Evolutionary conservation across 345 rosid genomes (phyloP).

Genomic region (Aquilaria yunnanensis): DNA sequence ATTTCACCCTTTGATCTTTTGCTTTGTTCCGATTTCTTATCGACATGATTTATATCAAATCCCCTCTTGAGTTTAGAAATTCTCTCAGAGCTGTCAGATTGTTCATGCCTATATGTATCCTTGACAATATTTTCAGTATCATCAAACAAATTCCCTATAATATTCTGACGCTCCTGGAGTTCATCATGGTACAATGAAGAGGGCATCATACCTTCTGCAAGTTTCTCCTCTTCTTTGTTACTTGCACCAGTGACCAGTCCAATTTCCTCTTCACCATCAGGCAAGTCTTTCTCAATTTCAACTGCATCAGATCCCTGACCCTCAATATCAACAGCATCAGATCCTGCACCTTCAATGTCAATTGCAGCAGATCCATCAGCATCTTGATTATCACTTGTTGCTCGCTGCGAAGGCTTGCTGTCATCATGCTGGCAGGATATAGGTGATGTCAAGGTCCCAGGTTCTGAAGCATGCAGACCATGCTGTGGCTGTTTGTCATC

Average conservation of each 20-base stretch:
- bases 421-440: conserved; percentile 21
- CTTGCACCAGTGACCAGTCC: conserved; percentile 28
- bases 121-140: conserved; percentile 40
- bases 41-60: conserved; percentile 31
- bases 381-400: conserved; percentile 36
- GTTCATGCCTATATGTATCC: conserved; percentile 41
- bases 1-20: conserved; percentile 58
- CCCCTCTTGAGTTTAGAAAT: conserved; percentile 42
- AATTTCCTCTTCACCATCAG: conserved; percentile 50
- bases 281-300: conserved; percentile 47
- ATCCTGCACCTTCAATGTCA: conserved; percentile 33
- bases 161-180: conserved; percentile 44
- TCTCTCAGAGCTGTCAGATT: conserved; percentile 45
- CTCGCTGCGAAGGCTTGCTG: conserved; percentile 25
- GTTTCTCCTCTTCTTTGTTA: conserved; percentile 19
- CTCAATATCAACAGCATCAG: conserved; percentile 39
- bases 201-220: conserved; percentile 26
- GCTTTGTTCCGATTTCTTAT: conserved; percentile 34
- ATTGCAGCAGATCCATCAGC: conserved; percentile 36
- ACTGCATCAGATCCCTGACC: conserved; percentile 46
- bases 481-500: conserved; percentile 60
- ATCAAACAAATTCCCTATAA: conserved; percentile 81
- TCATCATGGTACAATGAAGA: conserved; percentile 35
- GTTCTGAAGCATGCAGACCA: conserved; percentile 38
- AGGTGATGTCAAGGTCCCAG: conserved; percentile 22